Evolutionary conservation across 139 green algal species (phyloP).

Genomic region (Monoraphidium neglectum): DNA sequence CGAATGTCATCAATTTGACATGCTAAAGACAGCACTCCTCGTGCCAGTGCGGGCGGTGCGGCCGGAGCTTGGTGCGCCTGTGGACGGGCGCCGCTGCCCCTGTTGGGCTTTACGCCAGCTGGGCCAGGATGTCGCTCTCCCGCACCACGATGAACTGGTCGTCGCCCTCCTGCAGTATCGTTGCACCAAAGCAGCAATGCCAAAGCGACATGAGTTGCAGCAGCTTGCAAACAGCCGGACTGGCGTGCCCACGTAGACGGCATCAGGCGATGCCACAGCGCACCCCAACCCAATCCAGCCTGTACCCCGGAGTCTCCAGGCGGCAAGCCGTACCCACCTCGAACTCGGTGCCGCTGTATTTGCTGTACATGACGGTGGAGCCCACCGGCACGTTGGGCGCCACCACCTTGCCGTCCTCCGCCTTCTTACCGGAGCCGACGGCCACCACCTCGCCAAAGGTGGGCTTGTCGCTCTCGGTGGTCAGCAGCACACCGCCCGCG

Average conservation of each 20-base stretch:
- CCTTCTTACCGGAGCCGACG: conserved; percentile 75
- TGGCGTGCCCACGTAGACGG: neutral
- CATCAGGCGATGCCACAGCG: neutral
- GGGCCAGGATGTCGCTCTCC: conserved; percentile 85
- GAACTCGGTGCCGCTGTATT: conserved; percentile 89
- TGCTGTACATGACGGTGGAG: conserved; percentile 86
- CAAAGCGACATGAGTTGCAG: neutral
- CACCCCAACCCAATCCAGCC: neutral
- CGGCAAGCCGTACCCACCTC: conserved; percentile 45
- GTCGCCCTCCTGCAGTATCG: conserved; percentile 45
- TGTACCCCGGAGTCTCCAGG: neutral
- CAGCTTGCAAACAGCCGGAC: neutral
- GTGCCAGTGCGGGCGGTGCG: neutral
- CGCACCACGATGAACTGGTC: conserved; percentile 82
- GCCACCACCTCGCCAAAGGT: conserved; percentile 87
- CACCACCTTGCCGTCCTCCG: conserved; percentile 56
- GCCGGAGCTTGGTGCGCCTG: neutral
- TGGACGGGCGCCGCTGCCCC: neutral
- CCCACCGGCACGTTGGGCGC: conserved; percentile 68
- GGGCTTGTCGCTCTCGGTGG: conserved; percentile 82
- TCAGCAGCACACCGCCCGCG: conserved; percentile 87
- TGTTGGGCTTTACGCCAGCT: conserved; percentile 57
- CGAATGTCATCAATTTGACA: too few species aligned
- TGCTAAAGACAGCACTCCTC: neutral
- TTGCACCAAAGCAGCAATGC: neutral